Evolutionary conservation across 1,284 basidiomycete species (phyloP), one percentile per base, ranked within the genome.

Genomic region (Fistulinella cinereoalba): DNA sequence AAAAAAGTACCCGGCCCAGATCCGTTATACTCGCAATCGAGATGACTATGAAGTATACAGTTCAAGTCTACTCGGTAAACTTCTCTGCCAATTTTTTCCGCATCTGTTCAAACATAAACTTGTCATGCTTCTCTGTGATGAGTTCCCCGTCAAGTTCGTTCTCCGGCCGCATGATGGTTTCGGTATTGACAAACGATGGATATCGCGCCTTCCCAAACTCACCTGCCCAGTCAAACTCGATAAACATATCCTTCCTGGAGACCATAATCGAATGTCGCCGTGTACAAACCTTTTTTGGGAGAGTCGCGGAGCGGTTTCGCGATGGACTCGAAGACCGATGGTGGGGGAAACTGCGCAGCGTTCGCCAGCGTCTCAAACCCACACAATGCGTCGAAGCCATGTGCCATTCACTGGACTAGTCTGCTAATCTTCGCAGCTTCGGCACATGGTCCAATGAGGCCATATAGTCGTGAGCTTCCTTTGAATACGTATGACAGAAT

Each of bases 401-500:
- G 3, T n/a, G 24, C 37, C 23, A 37, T 3, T 21, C 37, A 10
- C 23, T 23, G 13, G 4, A 6, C 15, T n/a, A n/a, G 3, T 6
- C 18, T n/a, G n/a, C 31, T 15, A 11, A 24, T 10, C 23, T 4
- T 16, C 23, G 2, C n/a, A 32, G 12, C 4, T 13, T 24, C 2
- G 23, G 37, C 2, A 23, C n/a, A 6, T n/a, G 24, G 3, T 23
- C 23, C 23, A 37, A 6, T n/a, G n/a, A 16, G 6, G 37, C 37
- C 12, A 21, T 22, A 24, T 24, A 13, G 9, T 18, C 2, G 27
- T 43, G 42, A 7, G 33, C 42, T 4, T 43, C 34, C 6, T 6
- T 8, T 1, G 34, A 43, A 16, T 43, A 43, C 5, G 18, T 23
- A n/a, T 19, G 44, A 8, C 50, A 49, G 25, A 66, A 66, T 45